phyloP scores from a whole-genome alignment of 208 protist genomes.

The Tritrichomonas musculus region DNA sequence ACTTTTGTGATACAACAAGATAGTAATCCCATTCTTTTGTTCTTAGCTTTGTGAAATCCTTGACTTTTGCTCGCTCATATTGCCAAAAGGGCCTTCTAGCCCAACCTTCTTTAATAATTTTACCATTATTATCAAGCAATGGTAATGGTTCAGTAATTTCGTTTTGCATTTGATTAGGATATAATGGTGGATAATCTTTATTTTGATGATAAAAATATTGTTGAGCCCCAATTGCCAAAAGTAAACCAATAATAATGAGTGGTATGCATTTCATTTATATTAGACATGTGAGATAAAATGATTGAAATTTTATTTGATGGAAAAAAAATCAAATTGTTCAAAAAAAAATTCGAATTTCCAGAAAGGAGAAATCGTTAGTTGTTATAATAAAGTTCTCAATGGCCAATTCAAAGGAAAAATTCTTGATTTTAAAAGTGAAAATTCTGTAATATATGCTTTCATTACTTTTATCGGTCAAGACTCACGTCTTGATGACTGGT shows the following conservation, averaged over 20 bases:
- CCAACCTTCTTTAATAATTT: not conserved
- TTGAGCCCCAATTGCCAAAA: not conserved
- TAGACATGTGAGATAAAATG: not conserved
- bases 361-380: too few species aligned
- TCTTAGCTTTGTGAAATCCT: not conserved
- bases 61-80: not conserved
- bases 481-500: slow-evolving; percentile 12
- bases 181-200: not conserved
- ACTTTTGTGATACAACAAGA: too few species aligned
- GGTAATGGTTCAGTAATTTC: too few species aligned
- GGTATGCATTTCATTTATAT: not conserved
- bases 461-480: not conserved
- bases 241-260: not conserved
- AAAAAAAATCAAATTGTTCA: not conserved
- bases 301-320: not conserved
- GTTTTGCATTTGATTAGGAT: not conserved
- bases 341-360: not conserved
- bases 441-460: not conserved
- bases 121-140: not conserved
- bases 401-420: not conserved
- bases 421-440: not conserved
- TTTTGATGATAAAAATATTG: not conserved
- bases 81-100: not conserved
- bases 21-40: slow-evolving; percentile 34
- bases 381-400: too few species aligned